Evolutionary conservation across 140 eudicot genomes (phyloP), one percentile per base, ranked within the genome.

Genomic region (Flaveria floridana): DNA sequence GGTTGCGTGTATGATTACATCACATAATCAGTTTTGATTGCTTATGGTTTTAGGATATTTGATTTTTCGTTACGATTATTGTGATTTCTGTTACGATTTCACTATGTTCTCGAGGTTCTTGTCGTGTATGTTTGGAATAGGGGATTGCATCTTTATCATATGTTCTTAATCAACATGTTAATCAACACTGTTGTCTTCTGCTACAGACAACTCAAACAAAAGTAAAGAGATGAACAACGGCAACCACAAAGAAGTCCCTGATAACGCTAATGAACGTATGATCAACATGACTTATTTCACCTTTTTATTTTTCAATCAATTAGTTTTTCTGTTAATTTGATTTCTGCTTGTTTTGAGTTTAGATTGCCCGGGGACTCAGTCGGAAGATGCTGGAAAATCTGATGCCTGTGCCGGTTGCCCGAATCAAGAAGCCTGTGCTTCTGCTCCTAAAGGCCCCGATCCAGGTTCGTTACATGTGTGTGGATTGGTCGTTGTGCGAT

Each of bases 381-480:
- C 98, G 0, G 98, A 89, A 51, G 81, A 87, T 61, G 98, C 98
- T 9, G 98, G 98, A 28, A 89, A 92, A 69, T 65, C 92, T 1
- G 96, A 89, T 64, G 82, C 90, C 6, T 92, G 98, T 50, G 89
- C 80, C 11, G 98, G 98, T 7, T 92, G 98, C 83, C 96, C 98
- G 37, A 92, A 92, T 82, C 98, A 92, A 70, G 88, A 89, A 66
- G 88, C 84, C 57, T 92, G 96, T 79, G 96, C 98, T 65, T 75
- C 98, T 46, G 98, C 98, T 68, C 98, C 98, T 20, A 92, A 92
- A 85, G 98, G 98, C 68, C 98, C 98, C 47, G 98, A 92, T 72
- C 95, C 96, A 77, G 96, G 96, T 89, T 37, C 8, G 6, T 34
- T 34, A 44, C 50, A 7, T 44, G 12, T 55, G 25, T 21, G 1